A percentile compares a stretch with the other conserved stretches of the same genome.
Conservation (phyloP, 495 filamentous ascomycete species). For the Parathielavia hyrcaniae region DNA sequence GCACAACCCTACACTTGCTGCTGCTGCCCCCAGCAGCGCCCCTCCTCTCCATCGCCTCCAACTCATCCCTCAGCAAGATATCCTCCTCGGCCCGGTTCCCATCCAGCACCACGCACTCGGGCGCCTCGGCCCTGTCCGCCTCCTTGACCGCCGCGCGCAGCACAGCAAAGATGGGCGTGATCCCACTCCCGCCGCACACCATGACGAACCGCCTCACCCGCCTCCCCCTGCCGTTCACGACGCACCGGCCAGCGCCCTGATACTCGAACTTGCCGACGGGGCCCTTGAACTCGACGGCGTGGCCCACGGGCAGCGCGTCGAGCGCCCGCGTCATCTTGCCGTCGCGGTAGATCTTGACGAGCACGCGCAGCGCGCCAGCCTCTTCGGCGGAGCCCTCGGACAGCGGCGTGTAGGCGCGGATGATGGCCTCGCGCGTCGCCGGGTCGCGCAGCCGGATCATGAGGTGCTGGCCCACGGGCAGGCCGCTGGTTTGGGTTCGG, state of each 20-base stretch:
- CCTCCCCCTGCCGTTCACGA: constrained; percentile 53
- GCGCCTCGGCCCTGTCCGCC: constrained; percentile 24
- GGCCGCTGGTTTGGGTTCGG: constrained; percentile 61
- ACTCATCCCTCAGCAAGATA: constrained; percentile 72
- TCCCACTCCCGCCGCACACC: constrained; percentile 84
- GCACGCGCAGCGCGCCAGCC: constrained; percentile 60
- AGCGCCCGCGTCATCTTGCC: constrained; percentile 84
- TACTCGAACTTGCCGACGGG: constrained; percentile 88
- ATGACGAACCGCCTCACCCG: constrained; percentile 68
- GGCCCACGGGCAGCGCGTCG: constrained; percentile 62
- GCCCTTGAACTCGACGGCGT: constrained; percentile 79
- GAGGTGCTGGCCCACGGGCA: constrained; percentile 85
- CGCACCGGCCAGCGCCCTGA: constrained; percentile 57
- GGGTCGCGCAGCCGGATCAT: constrained; percentile 77
- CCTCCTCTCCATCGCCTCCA: constrained; percentile 54
- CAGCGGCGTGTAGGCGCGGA: constrained; percentile 85
- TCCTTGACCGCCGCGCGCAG: constrained; percentile 60
- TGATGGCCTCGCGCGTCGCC: constrained; percentile 61
- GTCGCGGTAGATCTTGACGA: constrained; percentile 83
- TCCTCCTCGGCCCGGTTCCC: constrained; percentile 78
- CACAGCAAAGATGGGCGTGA: constrained; percentile 90
- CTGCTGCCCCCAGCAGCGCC: constrained; percentile 50
- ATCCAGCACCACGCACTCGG: constrained; percentile 64
- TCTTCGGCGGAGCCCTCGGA: constrained; percentile 56
- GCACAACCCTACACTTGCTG: constrained; percentile 62